Evolutionary conservation across 2,329 filamentous ascomycete genomes (phyloP).

Genomic region (Claviceps pusilla): DNA sequence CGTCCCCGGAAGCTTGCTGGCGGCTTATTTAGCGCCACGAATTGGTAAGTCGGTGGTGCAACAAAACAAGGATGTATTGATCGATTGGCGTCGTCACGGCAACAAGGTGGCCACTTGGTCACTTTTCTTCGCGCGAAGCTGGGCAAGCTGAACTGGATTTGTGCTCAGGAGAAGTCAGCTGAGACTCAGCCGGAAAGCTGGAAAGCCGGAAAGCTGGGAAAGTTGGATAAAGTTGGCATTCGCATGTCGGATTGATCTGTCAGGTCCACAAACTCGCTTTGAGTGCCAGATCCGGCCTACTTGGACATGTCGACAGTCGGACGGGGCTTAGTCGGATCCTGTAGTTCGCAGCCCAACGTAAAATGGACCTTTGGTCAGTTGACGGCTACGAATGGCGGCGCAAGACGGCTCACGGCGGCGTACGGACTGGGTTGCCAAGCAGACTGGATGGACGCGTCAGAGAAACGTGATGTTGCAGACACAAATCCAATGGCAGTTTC

Average conservation of each 20-base stretch:
- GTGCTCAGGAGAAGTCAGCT: background rate
- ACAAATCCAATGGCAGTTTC: background rate
- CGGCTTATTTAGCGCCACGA: background rate
- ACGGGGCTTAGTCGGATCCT: too few relatives aligned
- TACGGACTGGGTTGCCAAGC: background rate
- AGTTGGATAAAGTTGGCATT: background rate
- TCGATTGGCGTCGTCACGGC: background rate
- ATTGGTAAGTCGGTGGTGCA: background rate
- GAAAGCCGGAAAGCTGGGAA: too few relatives aligned
- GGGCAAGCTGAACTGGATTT: background rate
- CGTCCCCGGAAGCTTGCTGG: background rate
- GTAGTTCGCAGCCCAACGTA: too few relatives aligned
- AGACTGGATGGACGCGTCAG: background rate
- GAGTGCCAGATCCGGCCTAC: background rate
- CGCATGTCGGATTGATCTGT: background rate
- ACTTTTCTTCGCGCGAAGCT: background rate
- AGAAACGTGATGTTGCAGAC: background rate
- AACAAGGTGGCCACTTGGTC: background rate
- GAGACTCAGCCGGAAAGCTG: too few relatives aligned
- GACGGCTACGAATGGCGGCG: too few relatives aligned
- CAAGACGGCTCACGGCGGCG: too few relatives aligned
- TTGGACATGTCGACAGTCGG: background rate
- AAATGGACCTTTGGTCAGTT: too few relatives aligned
- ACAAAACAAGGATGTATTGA: background rate
- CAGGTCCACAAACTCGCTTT: too few relatives aligned